Conservation (phyloP, 345 rosid genomes). For the Combretum micranthum region DNA sequence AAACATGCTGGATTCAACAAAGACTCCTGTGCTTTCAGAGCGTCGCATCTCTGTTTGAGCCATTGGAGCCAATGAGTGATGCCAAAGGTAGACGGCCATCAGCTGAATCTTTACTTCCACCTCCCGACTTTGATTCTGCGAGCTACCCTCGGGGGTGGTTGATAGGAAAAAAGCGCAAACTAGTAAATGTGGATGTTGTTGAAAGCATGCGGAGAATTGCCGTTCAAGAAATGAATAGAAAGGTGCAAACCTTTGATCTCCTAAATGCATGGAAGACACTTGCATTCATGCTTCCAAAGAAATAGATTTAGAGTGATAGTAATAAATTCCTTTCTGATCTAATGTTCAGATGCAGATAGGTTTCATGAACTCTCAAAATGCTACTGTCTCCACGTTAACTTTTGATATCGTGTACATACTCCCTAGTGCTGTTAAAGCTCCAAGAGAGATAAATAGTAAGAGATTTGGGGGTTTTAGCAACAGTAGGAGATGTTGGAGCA, state of each 20-base stretch:
- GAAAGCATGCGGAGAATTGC: constrained; percentile 98
- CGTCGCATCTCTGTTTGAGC: constrained; percentile 85
- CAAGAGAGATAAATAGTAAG: no score
- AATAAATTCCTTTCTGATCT: no score
- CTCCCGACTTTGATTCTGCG: constrained; percentile 82
- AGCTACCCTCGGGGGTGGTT: constrained; percentile 90
- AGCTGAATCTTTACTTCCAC: constrained; percentile 74
- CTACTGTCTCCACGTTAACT: no score
- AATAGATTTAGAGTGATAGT: not conserved
- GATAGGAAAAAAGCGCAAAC: constrained; percentile 87
- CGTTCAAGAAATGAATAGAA: constrained; percentile 91
- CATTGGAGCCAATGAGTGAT: constrained; percentile 55
- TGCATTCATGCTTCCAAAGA: not conserved
- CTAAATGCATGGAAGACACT: not conserved
- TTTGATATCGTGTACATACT: no score
- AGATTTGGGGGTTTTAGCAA: no score
- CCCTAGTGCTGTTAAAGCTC: no score
- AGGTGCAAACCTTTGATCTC: constrained; percentile 31
- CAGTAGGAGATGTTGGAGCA: no score
- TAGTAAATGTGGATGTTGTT: constrained; percentile 88
- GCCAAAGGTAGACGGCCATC: constrained; percentile 39
- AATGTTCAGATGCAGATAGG: no score
- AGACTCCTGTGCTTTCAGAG: constrained; percentile 47
- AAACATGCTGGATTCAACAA: constrained; percentile 27
- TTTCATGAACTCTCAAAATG: no score